Conservation (phyloP, 208 protist genomes). For the Wallacemonas rigidus region DNA sequence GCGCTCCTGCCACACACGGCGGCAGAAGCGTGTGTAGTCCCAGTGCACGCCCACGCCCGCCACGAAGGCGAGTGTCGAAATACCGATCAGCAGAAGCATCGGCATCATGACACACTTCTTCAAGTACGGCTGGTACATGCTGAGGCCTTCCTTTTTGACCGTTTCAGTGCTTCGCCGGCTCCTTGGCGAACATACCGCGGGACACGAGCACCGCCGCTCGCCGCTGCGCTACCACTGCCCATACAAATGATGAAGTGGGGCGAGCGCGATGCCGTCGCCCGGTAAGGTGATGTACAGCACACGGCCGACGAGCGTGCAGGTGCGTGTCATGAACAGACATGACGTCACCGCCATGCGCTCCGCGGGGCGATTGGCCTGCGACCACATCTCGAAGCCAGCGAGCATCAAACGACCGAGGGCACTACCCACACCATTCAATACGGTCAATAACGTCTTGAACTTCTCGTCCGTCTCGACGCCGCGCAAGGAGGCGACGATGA, state of each 20-base stretch:
- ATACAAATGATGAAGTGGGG: slow-evolving; percentile 31
- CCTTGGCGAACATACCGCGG: slow-evolving; percentile 45
- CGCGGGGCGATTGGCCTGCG: slow-evolving; percentile 19
- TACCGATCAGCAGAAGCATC: slow-evolving; percentile 25
- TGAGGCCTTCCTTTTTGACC: slow-evolving; percentile 32
- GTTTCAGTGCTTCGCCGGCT: slow-evolving; percentile 46
- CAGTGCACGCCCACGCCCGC: slow-evolving; percentile 22
- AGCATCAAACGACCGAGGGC: slow-evolving; percentile 34
- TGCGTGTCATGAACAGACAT: slow-evolving; percentile 28
- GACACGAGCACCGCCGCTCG: slow-evolving; percentile 36
- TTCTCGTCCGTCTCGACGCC: slow-evolving; percentile 22
- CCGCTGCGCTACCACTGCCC: slow-evolving; percentile 33
- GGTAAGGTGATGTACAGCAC: slow-evolving; percentile 33
- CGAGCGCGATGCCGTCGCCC: slow-evolving; percentile 24
- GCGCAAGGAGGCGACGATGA: slow-evolving; percentile 31
- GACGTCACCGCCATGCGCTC: slow-evolving; percentile 44
- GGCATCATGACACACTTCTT: slow-evolving; percentile 31
- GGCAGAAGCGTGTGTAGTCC: slow-evolving; percentile 22
- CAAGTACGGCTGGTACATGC: slow-evolving; percentile 27
- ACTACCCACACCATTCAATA: slow-evolving; percentile 40
- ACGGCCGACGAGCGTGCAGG: slow-evolving; percentile 25
- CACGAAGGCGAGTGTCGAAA: slow-evolving; percentile 17
- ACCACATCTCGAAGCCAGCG: slow-evolving; percentile 32
- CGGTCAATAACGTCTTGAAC: slow-evolving; percentile 38
- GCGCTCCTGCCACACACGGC: slow-evolving; percentile 25